A percentile compares a stretch with the other conserved stretches of the same genome.
Evolutionary conservation across 164 flowering plant species (phyloP).

Genomic region (Annona cherimola): DNA sequence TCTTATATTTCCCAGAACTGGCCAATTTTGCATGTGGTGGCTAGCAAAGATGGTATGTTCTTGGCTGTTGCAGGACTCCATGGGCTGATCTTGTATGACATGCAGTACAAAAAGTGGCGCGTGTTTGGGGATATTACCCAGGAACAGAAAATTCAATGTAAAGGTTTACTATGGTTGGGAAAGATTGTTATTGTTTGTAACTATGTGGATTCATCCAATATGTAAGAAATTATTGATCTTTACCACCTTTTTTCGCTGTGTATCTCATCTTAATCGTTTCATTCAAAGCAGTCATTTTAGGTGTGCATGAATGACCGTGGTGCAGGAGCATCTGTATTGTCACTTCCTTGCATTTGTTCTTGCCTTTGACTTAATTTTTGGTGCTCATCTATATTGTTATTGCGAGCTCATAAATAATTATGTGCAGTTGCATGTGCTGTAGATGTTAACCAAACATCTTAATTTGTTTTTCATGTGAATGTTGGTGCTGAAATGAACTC

Average conservation of each 20-base stretch:
- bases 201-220: constrained; percentile 70
- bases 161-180: constrained; percentile 94
- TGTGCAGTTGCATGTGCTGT: neutral
- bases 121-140: constrained; percentile 94
- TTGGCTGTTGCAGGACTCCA: constrained; percentile 94
- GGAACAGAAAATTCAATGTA: constrained; percentile 90
- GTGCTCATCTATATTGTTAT: too few relatives aligned
- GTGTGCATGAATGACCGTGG: neutral
- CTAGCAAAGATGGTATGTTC: constrained; percentile 93
- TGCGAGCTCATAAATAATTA: neutral
- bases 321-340: neutral
- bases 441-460: neutral
- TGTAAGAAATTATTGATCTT: constrained; percentile 52
- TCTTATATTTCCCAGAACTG: constrained; percentile 96
- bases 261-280: neutral
- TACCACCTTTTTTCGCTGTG: constrained; percentile 2
- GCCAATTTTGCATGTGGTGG: constrained; percentile 92
- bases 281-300: neutral
- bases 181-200: constrained; percentile 96
- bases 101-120: constrained; percentile 82
- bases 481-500: neutral
- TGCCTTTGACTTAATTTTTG: neutral
- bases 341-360: neutral
- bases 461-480: neutral
- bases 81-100: constrained; percentile 85